A percentile compares a stretch with the other conserved stretches of the same genome.
phyloP scores from a whole-genome alignment of 306 rosid genomes.

The Rubus parviflorus region DNA sequence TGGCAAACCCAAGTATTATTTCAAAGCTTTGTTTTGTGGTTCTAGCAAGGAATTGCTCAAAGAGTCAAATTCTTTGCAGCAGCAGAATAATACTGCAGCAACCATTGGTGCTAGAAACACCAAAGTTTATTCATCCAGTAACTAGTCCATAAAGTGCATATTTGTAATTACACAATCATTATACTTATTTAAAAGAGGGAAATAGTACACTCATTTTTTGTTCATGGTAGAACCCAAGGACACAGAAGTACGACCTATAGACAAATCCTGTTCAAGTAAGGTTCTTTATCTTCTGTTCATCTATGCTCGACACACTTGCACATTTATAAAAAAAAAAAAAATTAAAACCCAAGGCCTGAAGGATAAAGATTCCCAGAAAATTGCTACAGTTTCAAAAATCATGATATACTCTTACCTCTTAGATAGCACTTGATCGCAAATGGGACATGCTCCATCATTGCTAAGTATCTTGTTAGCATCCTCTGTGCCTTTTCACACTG shows the following conservation, averaged over 20 bases:
- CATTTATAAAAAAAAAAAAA: background rate
- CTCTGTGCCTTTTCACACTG: conserved; percentile 67
- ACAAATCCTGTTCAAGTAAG: background rate
- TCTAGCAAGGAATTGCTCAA: conserved; percentile 6
- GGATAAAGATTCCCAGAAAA: conserved; percentile 13
- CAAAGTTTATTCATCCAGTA: background rate
- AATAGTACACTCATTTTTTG: background rate
- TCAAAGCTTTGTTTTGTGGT: conserved; percentile 2
- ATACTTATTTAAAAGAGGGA: background rate
- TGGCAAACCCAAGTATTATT: conserved; percentile 21
- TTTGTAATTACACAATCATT: conserved; percentile 2
- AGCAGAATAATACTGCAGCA: conserved; percentile 3
- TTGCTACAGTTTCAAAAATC: conserved; percentile 2
- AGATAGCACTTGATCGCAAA: conserved; percentile 97
- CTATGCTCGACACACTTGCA: background rate
- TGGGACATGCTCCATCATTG: conserved; percentile 92
- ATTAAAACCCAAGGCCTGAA: background rate
- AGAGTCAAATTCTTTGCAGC: background rate
- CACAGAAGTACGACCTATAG: background rate
- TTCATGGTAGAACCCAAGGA: background rate
- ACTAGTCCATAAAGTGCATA: background rate
- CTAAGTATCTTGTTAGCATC: conserved; percentile 91
- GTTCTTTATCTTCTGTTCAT: conserved; percentile 4
- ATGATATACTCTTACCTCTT: conserved; percentile 57
- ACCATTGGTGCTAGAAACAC: conserved; percentile 13